Evolutionary conservation across 164 flowering plant genomes (phyloP).

Genomic region (Liquidambar formosana): DNA sequence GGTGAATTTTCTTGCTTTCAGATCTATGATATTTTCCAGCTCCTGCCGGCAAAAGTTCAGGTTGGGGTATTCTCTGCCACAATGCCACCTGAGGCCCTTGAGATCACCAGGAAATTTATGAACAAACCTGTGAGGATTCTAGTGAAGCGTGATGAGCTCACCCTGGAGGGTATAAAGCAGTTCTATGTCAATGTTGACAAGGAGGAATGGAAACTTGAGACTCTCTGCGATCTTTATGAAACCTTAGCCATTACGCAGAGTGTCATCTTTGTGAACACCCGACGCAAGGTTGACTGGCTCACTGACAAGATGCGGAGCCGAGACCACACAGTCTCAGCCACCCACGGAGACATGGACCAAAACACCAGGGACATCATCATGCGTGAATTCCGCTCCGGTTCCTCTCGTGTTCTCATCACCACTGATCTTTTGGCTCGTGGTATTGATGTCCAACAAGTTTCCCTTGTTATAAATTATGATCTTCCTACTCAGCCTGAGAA

Average conservation of each 20-base stretch:
- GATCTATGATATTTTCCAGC: conserved; percentile 73
- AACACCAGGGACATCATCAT: conserved; percentile 66
- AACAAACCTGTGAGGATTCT: conserved; percentile 71
- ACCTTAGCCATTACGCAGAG: conserved; percentile 58
- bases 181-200: conserved; percentile 49
- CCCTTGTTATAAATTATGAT: conserved; percentile 66
- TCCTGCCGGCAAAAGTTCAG: conserved; percentile 57
- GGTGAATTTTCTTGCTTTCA: conserved; percentile 16
- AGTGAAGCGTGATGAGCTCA: conserved; percentile 71
- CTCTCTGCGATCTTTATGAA: conserved; percentile 54
- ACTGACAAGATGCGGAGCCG: conserved; percentile 67
- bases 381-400: conserved; percentile 71
- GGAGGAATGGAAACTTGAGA: conserved; percentile 59
- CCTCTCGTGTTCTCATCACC: conserved; percentile 67
- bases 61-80: conserved; percentile 74
- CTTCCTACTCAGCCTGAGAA: conserved; percentile 76
- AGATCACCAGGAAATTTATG: conserved; percentile 70
- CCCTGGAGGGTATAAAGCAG: conserved; percentile 61
- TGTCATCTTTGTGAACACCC: conserved; percentile 58
- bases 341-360: conserved; percentile 80
- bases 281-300: conserved; percentile 68
- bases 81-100: conserved; percentile 76
- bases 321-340: conserved; percentile 74
- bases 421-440: conserved; percentile 76
- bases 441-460: conserved; percentile 73